These are phyloP conservation scores for Tothia fuscella DNA, from an alignment of 2,329 filamentous ascomycete genomes.

Conservation along the genomic window DNA sequence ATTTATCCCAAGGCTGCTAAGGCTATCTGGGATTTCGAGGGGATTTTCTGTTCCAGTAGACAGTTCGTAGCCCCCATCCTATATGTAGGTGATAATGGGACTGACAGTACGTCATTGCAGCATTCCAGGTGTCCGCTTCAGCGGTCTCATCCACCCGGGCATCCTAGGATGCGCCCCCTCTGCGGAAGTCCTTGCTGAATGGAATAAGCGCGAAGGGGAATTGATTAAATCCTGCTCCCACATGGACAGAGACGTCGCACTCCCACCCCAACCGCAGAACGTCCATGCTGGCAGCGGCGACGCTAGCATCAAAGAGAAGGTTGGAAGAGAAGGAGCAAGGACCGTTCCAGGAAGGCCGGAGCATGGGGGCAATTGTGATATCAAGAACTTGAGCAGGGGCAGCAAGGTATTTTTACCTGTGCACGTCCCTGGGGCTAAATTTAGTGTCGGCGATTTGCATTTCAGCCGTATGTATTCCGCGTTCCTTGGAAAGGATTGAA, in stretches of 20 bases:
- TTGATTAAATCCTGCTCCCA: conserved; percentile 58
- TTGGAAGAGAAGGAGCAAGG: conserved; percentile 67
- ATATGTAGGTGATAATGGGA: neutral
- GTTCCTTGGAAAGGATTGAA: neutral
- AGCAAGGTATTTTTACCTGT: conserved; percentile 80
- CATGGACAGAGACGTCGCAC: conserved; percentile 59
- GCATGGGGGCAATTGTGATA: conserved; percentile 84
- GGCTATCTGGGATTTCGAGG: conserved; percentile 68
- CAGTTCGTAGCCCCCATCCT: conserved; percentile 35
- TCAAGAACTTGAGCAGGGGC: conserved; percentile 72
- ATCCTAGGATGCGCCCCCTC: conserved; percentile 86
- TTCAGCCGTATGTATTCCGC: conserved; percentile 47
- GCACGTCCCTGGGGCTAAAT: conserved; percentile 77
- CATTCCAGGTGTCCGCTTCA: conserved; percentile 76
- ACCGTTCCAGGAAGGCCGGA: conserved; percentile 78
- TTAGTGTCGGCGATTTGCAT: conserved; percentile 79
- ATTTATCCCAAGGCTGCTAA: conserved; percentile 32
- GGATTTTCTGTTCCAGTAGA: conserved; percentile 69
- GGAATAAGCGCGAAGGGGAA: conserved; percentile 75
- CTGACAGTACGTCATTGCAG: neutral
- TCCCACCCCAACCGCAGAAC: conserved; percentile 60
- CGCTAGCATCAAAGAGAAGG: conserved; percentile 47
- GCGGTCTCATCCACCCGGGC: conserved; percentile 81
- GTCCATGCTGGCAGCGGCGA: conserved; percentile 58
- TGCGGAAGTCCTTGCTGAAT: conserved; percentile 60